Conservation (phyloP, 805 yeast species). For the Metschnikowia hibisci region DNA sequence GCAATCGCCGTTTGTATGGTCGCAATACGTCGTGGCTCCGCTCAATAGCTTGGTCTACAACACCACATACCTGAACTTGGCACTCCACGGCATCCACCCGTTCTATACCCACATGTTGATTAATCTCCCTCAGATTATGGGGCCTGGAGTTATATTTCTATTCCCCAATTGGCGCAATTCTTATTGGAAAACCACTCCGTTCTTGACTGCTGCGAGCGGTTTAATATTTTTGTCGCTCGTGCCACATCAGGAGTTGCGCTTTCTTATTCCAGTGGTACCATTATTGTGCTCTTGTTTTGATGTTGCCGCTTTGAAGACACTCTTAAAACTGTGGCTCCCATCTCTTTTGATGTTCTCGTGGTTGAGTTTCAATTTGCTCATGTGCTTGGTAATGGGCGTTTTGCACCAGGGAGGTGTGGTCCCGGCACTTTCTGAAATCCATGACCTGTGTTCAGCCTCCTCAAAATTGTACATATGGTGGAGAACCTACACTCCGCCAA, state of each 20-base stretch:
- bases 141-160: constrained; percentile 60
- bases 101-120: constrained; percentile 67
- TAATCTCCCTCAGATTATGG: constrained; percentile 77
- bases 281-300: constrained; percentile 57
- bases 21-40: constrained; percentile 59
- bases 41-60: constrained; percentile 76
- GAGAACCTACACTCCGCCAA: constrained; percentile 92
- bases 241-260: constrained; percentile 94
- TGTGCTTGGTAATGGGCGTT: constrained; percentile 69
- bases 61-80: constrained; percentile 51
- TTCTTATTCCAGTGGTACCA: constrained; percentile 76
- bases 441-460: constrained; percentile 3
- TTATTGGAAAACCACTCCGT: constrained; percentile 51
- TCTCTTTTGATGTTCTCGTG: constrained; percentile 40
- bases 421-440: constrained; percentile 51
- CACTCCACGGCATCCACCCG: constrained; percentile 81
- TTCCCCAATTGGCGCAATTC: constrained; percentile 31
- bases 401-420: constrained; percentile 90
- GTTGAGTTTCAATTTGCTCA: constrained; percentile 57
- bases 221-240: constrained; percentile 57
- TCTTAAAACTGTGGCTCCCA: constrained; percentile 8
- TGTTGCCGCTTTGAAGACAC: constrained; percentile 27
- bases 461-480: constrained; percentile 66
- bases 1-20: constrained; percentile 12
- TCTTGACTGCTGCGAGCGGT: constrained; percentile 61